Evolutionary conservation across 1,284 basidiomycete genomes (phyloP).

Genomic region (Ceratobasidium sp.): DNA sequence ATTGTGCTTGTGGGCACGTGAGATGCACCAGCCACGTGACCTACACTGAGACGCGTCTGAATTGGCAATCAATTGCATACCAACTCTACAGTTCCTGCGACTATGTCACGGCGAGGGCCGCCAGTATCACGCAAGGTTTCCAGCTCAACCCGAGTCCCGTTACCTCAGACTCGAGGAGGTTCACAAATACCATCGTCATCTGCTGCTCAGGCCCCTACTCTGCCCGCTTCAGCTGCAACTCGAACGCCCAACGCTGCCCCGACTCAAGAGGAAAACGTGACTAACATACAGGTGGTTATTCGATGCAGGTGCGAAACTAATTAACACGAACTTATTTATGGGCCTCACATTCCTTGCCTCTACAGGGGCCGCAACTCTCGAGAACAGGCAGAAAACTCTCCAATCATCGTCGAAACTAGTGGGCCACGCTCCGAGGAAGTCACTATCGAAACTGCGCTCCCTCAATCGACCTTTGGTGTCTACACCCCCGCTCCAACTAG

Average conservation of each 20-base stretch:
- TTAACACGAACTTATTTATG: neutral
- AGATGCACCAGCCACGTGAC: neutral
- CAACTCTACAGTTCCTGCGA: neutral
- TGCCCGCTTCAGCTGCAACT: neutral
- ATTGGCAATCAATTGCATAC: neutral
- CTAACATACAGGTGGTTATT: conserved; percentile 90
- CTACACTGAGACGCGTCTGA: conserved; percentile 4
- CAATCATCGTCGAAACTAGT: conserved; percentile 77
- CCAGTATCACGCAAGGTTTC: conserved; percentile 18
- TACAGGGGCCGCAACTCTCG: conserved; percentile 65
- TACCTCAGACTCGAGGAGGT: neutral
- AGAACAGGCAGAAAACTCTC: conserved; percentile 80
- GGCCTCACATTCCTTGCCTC: neutral
- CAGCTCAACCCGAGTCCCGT: neutral
- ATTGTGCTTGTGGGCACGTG: neutral
- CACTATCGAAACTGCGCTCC: conserved; percentile 76
- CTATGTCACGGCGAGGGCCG: conserved; percentile 29
- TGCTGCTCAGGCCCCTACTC: neutral
- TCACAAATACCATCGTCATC: neutral
- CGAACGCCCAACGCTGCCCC: conserved; percentile 7
- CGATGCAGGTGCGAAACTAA: conserved; percentile 72
- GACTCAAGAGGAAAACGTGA: conserved; percentile 46
- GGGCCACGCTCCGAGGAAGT: conserved; percentile 77
- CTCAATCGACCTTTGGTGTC: conserved; percentile 67
- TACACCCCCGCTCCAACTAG: conserved; percentile 68